phyloP scores from a whole-genome alignment of 257 asterid species.

The Dorcoceras hygrometricum region DNA sequence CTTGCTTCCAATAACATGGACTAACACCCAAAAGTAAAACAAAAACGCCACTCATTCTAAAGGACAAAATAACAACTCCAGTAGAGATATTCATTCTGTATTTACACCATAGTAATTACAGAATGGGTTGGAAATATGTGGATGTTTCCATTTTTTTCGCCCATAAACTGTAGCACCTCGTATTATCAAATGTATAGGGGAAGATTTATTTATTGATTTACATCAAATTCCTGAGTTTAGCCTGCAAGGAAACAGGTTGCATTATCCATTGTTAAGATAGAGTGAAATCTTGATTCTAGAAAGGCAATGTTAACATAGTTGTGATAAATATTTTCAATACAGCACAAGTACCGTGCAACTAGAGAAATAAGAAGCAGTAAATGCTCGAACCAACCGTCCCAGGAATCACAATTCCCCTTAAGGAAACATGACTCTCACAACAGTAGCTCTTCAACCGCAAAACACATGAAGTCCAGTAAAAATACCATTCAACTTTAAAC shows the following conservation, averaged over 20 bases:
- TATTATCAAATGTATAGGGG: neutral
- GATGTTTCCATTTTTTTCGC: neutral
- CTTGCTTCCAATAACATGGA: slow-evolving; percentile 9
- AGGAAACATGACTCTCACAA: no score
- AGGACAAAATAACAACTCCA: neutral
- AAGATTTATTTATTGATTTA: no score
- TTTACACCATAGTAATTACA: neutral
- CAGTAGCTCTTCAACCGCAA: neutral
- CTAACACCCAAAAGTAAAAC: slow-evolving; percentile 13
- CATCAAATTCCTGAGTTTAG: neutral
- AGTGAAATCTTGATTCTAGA: neutral
- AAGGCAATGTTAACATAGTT: neutral
- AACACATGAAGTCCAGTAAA: neutral
- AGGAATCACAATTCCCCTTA: neutral
- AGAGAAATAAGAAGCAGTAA: neutral
- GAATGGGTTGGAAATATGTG: neutral
- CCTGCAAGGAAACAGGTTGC: no score
- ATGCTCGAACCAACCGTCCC: neutral
- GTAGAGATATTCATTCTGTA: neutral
- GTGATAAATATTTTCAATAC: neutral
- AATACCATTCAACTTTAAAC: no score
- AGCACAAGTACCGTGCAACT: neutral
- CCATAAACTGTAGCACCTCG: neutral
- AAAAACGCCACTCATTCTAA: neutral
- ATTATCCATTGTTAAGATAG: neutral